A percentile compares a stretch with the other conserved stretches of the same genome.
Conservation (phyloP, 2,329 filamentous ascomycete species). For the Mollisia scopiformis region DNA sequence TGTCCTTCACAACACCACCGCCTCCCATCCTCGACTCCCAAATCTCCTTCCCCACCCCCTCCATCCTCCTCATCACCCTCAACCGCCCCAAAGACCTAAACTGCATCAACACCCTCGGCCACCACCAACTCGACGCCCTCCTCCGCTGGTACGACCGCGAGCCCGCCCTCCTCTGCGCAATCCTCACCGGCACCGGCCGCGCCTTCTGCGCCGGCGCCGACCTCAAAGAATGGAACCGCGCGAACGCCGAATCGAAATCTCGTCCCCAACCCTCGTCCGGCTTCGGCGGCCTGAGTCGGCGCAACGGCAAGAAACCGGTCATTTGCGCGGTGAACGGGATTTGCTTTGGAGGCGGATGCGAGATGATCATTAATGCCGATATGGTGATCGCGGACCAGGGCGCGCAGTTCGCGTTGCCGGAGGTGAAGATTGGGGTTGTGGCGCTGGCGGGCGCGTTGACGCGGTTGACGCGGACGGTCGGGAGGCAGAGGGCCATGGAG, state of each 20-base stretch:
- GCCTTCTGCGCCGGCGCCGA: slow-evolving; percentile 73
- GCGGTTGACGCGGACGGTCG: slow-evolving; percentile 66
- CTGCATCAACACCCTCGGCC: slow-evolving; percentile 45
- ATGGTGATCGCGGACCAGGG: slow-evolving; percentile 63
- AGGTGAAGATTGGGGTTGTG: slow-evolving; percentile 71
- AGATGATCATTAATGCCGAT: slow-evolving; percentile 76
- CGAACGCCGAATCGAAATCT: slow-evolving; percentile 37
- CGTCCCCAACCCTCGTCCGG: slow-evolving; percentile 45
- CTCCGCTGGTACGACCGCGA: slow-evolving; percentile 67
- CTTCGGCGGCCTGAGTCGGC: slow-evolving; percentile 68
- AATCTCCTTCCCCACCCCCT: slow-evolving; percentile 54
- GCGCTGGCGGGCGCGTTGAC: slow-evolving; percentile 73
- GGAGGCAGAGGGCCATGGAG: slow-evolving; percentile 70
- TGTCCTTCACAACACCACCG: slow-evolving; percentile 21
- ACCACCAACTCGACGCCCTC: slow-evolving; percentile 46
- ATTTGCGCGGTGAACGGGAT: slow-evolving; percentile 77
- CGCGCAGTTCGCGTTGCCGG: slow-evolving; percentile 70
- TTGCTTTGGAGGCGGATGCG: slow-evolving; percentile 75
- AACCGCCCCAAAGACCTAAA: slow-evolving; percentile 62
- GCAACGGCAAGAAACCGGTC: slow-evolving; percentile 72
- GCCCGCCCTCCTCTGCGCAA: slow-evolving; percentile 57
- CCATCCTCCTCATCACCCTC: slow-evolving; percentile 62
- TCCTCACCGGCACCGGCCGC: slow-evolving; percentile 64
- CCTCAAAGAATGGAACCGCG: slow-evolving; percentile 64
- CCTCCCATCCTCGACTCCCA: slow-evolving; percentile 23